A percentile compares a stretch with the other conserved stretches of the same genome.
phyloP scores from a whole-genome alignment of 495 filamentous ascomycete genomes.

The Acidomyces sp. region DNA sequence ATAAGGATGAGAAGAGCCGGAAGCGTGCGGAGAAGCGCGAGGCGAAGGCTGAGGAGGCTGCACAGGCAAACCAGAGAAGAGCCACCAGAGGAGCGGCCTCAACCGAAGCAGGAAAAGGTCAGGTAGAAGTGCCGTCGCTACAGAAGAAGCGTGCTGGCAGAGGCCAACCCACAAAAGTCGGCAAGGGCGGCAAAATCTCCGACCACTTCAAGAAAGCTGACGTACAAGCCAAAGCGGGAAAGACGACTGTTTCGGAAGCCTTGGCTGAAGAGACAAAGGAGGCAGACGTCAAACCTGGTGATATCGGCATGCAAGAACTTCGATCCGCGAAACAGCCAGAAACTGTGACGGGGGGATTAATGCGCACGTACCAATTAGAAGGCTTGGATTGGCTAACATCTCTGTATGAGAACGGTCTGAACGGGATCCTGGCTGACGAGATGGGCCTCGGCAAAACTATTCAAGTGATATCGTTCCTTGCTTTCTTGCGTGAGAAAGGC shows the following conservation, averaged over 20 bases:
- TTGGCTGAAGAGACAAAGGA: slow-evolving; percentile 43
- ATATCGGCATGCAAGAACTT: slow-evolving; percentile 62
- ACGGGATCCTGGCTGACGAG: slow-evolving; percentile 90
- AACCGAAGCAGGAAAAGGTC: slow-evolving; percentile 7
- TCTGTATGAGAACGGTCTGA: slow-evolving; percentile 83
- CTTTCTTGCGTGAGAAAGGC: slow-evolving; percentile 74
- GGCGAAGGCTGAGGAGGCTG: slow-evolving; percentile 29
- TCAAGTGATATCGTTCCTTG: slow-evolving; percentile 83
- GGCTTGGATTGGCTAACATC: slow-evolving; percentile 83
- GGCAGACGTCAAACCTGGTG: slow-evolving; percentile 43
- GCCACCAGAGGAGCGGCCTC: slow-evolving; percentile 20
- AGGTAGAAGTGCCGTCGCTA: slow-evolving; percentile 4
- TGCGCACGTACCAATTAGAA: slow-evolving; percentile 90
- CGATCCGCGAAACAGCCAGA: slow-evolving; percentile 73
- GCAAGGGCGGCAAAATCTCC: slow-evolving; percentile 36
- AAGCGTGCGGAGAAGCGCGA: slow-evolving; percentile 30
- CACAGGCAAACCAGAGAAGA: slow-evolving; percentile 25
- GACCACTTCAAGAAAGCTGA: slow-evolving; percentile 48
- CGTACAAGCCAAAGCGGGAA: slow-evolving; percentile 38
- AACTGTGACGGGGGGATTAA: slow-evolving; percentile 71
- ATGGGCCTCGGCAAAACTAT: slow-evolving; percentile 97
- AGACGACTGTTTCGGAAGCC: slow-evolving; percentile 40
- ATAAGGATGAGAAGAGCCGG: slow-evolving; percentile 34
- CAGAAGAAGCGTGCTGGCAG: slow-evolving; percentile 14
- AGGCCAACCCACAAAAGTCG: slow-evolving; percentile 22